phyloP scores from a whole-genome alignment of 148 eudicot species.

The Rhododendron simsii region DNA sequence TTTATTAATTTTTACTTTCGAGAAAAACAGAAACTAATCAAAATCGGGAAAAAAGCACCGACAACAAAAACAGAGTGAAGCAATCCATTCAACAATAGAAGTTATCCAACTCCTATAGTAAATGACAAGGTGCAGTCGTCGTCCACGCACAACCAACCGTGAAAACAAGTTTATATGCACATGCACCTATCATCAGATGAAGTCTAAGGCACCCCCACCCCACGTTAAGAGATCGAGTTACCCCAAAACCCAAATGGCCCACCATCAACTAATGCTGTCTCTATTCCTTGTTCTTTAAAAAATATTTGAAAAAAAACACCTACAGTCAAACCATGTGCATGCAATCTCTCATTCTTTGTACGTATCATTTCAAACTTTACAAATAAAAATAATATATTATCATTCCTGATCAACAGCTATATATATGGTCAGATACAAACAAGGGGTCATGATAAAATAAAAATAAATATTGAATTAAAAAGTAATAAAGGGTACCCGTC shows the following conservation, averaged over 20 bases:
- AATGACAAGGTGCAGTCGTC: not conserved
- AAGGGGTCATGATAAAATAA: not conserved
- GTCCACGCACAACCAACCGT: not conserved
- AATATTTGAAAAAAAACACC: not conserved
- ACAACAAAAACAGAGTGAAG: not conserved
- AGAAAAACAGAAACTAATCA: too few relatives aligned
- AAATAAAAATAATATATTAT: not conserved
- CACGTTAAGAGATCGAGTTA: not conserved
- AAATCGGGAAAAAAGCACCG: not conserved
- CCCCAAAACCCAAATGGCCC: not conserved
- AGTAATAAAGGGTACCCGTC: not conserved
- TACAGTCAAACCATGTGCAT: not conserved
- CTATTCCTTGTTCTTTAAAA: not conserved
- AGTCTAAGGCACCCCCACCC: not conserved
- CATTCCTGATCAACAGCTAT: not conserved
- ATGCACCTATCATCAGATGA: not conserved
- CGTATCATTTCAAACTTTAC: not conserved
- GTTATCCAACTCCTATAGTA: not conserved
- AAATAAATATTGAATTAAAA: not conserved
- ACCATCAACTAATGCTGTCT: not conserved
- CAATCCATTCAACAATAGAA: not conserved
- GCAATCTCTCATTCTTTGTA: not conserved
- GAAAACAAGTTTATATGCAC: not conserved
- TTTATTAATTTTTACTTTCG: too few relatives aligned
- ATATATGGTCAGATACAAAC: not conserved